These are phyloP conservation scores for Arctium minus DNA, from an alignment of 129 eudicot genomes.

Conservation along the genomic window DNA sequence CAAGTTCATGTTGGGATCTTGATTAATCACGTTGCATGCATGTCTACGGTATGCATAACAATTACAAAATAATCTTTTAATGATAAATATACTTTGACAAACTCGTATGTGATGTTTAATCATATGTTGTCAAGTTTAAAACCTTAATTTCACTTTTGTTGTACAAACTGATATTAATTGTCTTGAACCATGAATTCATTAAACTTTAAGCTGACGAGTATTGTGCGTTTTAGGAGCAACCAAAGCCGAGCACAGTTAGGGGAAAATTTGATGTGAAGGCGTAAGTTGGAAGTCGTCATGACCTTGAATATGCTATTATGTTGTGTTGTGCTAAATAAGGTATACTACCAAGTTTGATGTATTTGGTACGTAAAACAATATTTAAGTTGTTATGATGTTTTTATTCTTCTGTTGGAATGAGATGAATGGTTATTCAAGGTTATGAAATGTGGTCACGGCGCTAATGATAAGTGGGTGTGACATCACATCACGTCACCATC, in stretches of 20 bases:
- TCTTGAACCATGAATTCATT: not conserved
- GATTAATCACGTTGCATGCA: not conserved
- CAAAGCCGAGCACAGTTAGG: not conserved
- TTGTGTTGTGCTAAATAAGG: too few relatives aligned
- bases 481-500: not conserved
- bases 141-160: not conserved
- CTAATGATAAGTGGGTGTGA: not conserved
- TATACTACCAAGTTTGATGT: not conserved
- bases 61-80: not conserved
- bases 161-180: too few relatives aligned
- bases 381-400: not conserved
- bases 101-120: not conserved
- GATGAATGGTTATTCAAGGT: too few relatives aligned
- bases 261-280: not conserved
- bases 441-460: not conserved
- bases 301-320: too few relatives aligned
- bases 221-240: not conserved
- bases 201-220: not conserved
- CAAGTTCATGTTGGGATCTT: not conserved
- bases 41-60: not conserved
- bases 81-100: not conserved
- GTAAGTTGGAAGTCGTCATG: not conserved
- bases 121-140: not conserved
- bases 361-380: not conserved
- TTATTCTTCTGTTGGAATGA: not conserved